phyloP scores from a whole-genome alignment of 2,329 filamentous ascomycete genomes.

The Paecilomyces sp. region DNA sequence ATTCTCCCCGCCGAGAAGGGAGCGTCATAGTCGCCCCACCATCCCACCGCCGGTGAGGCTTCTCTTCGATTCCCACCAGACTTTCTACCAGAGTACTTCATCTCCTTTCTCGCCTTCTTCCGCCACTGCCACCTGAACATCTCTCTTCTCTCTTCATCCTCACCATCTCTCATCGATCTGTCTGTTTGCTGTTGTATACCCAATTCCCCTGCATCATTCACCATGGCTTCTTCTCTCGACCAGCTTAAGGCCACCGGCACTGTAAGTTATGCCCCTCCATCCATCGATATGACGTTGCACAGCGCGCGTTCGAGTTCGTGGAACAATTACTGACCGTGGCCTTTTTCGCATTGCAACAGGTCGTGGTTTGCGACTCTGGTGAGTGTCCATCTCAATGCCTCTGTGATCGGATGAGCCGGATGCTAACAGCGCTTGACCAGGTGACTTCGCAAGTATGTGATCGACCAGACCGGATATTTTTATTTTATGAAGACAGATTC shows the following conservation, averaged over 20 bases:
- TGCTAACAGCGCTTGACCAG: slow-evolving; percentile 30
- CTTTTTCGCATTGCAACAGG: slow-evolving; percentile 43
- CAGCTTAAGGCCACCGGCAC: slow-evolving; percentile 97
- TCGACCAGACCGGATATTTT: slow-evolving; percentile 8
- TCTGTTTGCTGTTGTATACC: not conserved
- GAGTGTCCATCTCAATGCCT: slow-evolving; percentile 36
- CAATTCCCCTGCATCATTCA: slow-evolving; percentile 9
- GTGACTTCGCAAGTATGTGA: slow-evolving; percentile 68
- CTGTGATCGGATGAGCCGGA: slow-evolving; percentile 10
- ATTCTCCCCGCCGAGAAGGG: not conserved
- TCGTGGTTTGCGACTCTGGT: slow-evolving; percentile 96
- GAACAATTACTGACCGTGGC: slow-evolving; percentile 8
- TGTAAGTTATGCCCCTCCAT: slow-evolving; percentile 51
- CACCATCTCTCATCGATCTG: slow-evolving; percentile 1
- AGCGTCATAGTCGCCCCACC: slow-evolving; percentile 19
- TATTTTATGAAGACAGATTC: not conserved
- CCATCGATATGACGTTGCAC: not conserved
- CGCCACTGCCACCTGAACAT: not conserved
- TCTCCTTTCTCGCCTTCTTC: not conserved
- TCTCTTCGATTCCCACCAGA: slow-evolving; percentile 1
- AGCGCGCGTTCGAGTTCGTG: slow-evolving; percentile 1
- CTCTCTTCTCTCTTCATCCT: not conserved
- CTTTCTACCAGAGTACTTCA: not conserved
- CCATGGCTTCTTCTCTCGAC: slow-evolving; percentile 84
- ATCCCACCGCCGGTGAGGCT: slow-evolving; percentile 6